These are phyloP conservation scores for Graphilbum ipis-grandicollis DNA, from an alignment of 2,329 filamentous ascomycete species.

Conservation along the genomic window DNA sequence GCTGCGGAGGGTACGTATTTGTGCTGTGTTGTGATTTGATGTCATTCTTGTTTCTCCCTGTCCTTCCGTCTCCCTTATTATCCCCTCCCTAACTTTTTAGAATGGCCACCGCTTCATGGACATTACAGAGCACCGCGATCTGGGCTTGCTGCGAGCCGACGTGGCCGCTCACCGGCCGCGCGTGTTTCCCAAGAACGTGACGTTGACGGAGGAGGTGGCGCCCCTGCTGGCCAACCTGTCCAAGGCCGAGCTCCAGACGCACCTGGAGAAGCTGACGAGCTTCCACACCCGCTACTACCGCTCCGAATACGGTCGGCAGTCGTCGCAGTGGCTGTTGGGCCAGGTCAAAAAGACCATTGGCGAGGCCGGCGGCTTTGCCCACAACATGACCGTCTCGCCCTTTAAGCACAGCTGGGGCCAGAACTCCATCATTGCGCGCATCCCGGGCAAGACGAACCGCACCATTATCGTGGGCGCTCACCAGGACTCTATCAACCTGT, in stretches of 20 bases:
- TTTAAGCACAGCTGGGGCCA: conserved; percentile 82
- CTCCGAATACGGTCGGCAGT: conserved; percentile 62
- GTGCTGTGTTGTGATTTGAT: too few relatives aligned
- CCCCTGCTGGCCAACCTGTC: conserved; percentile 51
- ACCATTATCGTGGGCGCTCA: conserved; percentile 83
- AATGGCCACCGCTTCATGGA: conserved; percentile 84
- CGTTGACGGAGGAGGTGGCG: conserved; percentile 45
- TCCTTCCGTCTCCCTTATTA: neutral
- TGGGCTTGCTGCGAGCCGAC: conserved; percentile 27
- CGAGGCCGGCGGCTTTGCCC: conserved; percentile 48
- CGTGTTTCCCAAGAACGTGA: conserved; percentile 18
- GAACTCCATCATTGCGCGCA: conserved; percentile 76
- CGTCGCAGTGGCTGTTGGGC: conserved; percentile 69
- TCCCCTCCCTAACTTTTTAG: conserved; percentile 24
- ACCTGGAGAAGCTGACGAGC: conserved; percentile 61
- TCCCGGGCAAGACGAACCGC: conserved; percentile 70
- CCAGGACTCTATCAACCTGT: conserved; percentile 90
- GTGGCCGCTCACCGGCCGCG: conserved; percentile 47
- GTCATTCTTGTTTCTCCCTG: too few relatives aligned
- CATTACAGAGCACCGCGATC: conserved; percentile 59
- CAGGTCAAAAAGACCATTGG: conserved; percentile 58
- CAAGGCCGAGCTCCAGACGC: conserved; percentile 57
- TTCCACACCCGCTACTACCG: conserved; percentile 73
- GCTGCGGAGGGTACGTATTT: conserved; percentile 68
- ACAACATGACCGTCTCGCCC: conserved; percentile 50